phyloP scores from a whole-genome alignment of 441 rosid genomes.

The Populus hybrid region DNA sequence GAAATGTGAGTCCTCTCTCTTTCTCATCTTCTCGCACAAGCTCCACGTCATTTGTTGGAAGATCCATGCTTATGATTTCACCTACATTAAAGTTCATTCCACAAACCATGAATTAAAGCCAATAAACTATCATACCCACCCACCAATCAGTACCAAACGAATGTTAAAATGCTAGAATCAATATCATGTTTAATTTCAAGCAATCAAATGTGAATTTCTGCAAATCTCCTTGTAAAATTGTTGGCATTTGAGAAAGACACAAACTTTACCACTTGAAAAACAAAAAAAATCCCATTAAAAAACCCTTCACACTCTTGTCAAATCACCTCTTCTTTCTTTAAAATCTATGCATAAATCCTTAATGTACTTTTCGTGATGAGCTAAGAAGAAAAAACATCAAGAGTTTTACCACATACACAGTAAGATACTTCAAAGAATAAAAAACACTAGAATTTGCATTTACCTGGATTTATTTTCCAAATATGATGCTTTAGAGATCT shows the following conservation, averaged over 20 bases:
- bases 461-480: not conserved
- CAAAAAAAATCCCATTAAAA: not conserved
- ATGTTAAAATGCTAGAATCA: not conserved
- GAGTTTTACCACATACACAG: not conserved
- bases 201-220: not conserved
- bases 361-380: not conserved
- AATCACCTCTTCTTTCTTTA: not conserved
- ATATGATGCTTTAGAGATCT: not conserved
- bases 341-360: not conserved
- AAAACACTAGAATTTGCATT: not conserved
- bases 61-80: slow-evolving; percentile 38
- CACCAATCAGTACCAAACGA: not conserved
- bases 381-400: not conserved
- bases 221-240: not conserved
- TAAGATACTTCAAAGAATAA: not conserved
- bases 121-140: not conserved
- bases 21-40: slow-evolving; percentile 46
- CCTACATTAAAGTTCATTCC: slow-evolving; percentile 6
- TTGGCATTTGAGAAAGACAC: not conserved
- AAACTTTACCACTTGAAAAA: not conserved
- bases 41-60: slow-evolving; percentile 44
- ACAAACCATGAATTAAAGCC: not conserved
- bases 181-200: not conserved
- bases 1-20: slow-evolving; percentile 48
- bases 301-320: not conserved